Conservation (phyloP, 2,329 filamentous ascomycete species). For the Periconia sp. region DNA sequence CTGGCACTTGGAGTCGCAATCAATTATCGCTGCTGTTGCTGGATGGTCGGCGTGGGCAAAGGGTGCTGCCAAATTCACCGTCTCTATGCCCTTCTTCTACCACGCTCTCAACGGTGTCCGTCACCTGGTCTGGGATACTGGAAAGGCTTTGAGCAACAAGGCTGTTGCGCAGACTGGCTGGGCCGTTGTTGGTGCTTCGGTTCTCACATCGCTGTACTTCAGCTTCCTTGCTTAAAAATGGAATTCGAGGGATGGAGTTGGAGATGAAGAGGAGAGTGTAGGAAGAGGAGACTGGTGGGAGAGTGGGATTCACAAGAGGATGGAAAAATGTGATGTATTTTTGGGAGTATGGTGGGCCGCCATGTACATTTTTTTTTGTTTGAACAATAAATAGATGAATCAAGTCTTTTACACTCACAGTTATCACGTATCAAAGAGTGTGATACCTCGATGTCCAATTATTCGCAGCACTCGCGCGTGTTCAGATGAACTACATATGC, state of each 20-base stretch:
- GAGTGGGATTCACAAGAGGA: background rate
- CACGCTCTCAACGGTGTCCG: slow-evolving; percentile 70
- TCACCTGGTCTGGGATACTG: slow-evolving; percentile 72
- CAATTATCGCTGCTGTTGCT: slow-evolving; percentile 65
- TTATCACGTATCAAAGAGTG: too few species aligned
- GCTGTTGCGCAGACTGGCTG: slow-evolving; percentile 67
- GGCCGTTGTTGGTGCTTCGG: slow-evolving; percentile 60
- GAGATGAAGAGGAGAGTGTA: background rate
- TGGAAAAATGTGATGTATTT: background rate
- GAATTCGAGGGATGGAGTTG: background rate
- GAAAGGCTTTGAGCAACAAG: slow-evolving; percentile 63
- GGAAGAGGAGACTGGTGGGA: background rate
- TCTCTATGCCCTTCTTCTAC: slow-evolving; percentile 68
- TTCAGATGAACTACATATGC: too few species aligned
- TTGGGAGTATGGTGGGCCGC: background rate
- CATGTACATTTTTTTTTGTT: background rate
- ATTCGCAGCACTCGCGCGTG: too few species aligned
- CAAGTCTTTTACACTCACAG: background rate
- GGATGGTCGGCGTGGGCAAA: slow-evolving; percentile 62
- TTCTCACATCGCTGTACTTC: slow-evolving; percentile 41
- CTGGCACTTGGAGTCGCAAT: slow-evolving; percentile 67
- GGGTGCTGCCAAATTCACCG: slow-evolving; percentile 58
- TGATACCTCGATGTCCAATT: too few species aligned
- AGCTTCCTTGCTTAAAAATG: slow-evolving; percentile 21
- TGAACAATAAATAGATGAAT: background rate